Percentiles rank a stretch among this genome's conserved stretches.
These are phyloP conservation scores for Salisapilia sapeloensis DNA, from an alignment of 352 stramenopile species.

Conservation along the genomic window DNA sequence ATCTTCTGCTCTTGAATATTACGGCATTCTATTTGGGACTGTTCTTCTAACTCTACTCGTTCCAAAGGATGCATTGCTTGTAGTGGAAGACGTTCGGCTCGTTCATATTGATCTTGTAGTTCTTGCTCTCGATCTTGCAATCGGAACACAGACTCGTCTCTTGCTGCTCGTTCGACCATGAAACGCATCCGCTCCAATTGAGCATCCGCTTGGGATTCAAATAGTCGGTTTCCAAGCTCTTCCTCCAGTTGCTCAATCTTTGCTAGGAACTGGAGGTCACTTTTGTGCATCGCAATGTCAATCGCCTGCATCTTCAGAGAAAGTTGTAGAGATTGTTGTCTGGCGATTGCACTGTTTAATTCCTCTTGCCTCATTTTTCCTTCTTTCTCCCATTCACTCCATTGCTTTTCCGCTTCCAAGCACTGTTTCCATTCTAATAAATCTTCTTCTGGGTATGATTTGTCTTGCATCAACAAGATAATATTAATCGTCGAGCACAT, in stretches of 20 bases:
- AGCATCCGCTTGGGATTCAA: constrained; percentile 25
- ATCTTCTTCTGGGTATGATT: too few relatives aligned
- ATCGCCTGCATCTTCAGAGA: constrained; percentile 16
- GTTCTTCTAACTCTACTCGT: constrained; percentile 13
- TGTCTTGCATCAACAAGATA: too few relatives aligned
- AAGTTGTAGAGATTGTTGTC: constrained; percentile 6
- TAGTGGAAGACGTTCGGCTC: constrained; percentile 18
- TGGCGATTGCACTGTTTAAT: constrained; percentile 10
- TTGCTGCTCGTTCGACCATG: constrained; percentile 32
- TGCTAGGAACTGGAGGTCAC: constrained; percentile 28
- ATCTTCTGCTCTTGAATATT: constrained; percentile 10
- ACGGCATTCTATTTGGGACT: constrained; percentile 7
- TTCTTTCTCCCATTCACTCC: constrained; percentile 24
- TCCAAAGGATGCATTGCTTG: constrained; percentile 40
- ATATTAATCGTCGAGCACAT: too few relatives aligned
- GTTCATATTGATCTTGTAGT: constrained; percentile 18
- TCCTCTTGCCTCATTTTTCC: constrained; percentile 21
- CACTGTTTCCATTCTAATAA: constrained; percentile 19
- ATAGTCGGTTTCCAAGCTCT: constrained; percentile 21
- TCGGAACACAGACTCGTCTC: constrained; percentile 40
- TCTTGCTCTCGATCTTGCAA: constrained; percentile 23
- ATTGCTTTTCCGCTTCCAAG: constrained; percentile 20
- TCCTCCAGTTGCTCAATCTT: constrained; percentile 23
- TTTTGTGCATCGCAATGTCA: constrained; percentile 25
- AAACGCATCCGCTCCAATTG: constrained; percentile 42